Base-by-base conservation (phyloP, 1,139 yeast species). In the Barnettozyma hawaiiensis region DNA sequence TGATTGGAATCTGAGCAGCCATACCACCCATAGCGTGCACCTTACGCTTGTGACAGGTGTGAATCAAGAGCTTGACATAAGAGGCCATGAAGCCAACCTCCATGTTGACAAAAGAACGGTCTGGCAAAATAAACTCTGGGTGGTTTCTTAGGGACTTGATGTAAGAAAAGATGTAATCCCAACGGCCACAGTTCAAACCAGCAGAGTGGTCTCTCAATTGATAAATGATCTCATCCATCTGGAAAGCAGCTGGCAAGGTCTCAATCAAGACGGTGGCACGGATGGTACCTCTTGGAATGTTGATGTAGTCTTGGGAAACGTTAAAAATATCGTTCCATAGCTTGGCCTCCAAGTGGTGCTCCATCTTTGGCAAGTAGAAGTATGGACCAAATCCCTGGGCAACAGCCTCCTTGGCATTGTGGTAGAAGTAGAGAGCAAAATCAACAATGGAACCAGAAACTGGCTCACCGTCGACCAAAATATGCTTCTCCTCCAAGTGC, bases 1-100 rank as follows among this genome's bases (percentile, higher is more conserved):
- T 82, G 65, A 81, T 79, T 46, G 90, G 90, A 55, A 82, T 82
- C 53, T 80, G 83, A n/a, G 87, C 89, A 54, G 89, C 89, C 90
- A 82, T 82, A 54, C 90, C 90, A 57, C 90, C 90, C 76, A 82
- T 79, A 23, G 86, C 90, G 61, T 78, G 85, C 37, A 81, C 87
- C 53, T 80, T 81, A 65, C 87, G 73, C 53, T 73, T 69, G 61
- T 81, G 90, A 61, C 86, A 79, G 39, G 76, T 75, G 60, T 78
- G 71, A 53, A 81, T 83, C 58, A 81, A 67, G 55, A 78, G 73
- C 51, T 76, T 75, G 41, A 81, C 87, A 55, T 82, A 82, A 19
- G 83, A 76, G 37, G 81, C 71, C 89, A 82, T 81, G 62, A 81
- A 82, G 51, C 87, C 85, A 22, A 83, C 81, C 26, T 78, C 67